A percentile compares a stretch with the other conserved stretches of the same genome.
phyloP scores from a whole-genome alignment of 352 stramenopile species.

The Phytophthora crassamura region DNA sequence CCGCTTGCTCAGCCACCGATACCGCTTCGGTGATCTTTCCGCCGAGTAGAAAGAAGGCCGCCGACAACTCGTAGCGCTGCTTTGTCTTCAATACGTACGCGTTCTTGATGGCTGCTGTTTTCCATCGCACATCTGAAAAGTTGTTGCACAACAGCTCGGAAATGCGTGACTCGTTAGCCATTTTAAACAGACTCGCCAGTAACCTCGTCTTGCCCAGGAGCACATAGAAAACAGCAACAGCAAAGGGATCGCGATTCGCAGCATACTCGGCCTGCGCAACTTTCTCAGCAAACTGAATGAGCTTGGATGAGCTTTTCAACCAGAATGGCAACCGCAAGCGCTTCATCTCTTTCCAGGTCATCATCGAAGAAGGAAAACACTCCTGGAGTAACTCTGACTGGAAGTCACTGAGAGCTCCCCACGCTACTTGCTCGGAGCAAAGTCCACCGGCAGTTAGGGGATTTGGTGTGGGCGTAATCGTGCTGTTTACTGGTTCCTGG shows the following conservation, averaged over 20 bases:
- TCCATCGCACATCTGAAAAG: slow-evolving; percentile 84
- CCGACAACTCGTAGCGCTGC: slow-evolving; percentile 79
- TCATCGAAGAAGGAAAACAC: slow-evolving; percentile 53
- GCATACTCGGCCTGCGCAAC: slow-evolving; percentile 82
- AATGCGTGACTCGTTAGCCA: slow-evolving; percentile 82
- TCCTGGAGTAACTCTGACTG: slow-evolving; percentile 76
- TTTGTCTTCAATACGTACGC: slow-evolving; percentile 90
- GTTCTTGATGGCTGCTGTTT: slow-evolving; percentile 91
- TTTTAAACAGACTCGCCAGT: slow-evolving; percentile 85
- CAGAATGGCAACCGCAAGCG: slow-evolving; percentile 80
- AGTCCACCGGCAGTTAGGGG: slow-evolving; percentile 39
- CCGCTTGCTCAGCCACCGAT: slow-evolving; percentile 75
- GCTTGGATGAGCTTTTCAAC: slow-evolving; percentile 63
- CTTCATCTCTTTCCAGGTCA: slow-evolving; percentile 77
- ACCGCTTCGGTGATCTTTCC: slow-evolving; percentile 81
- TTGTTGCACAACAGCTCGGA: slow-evolving; percentile 82
- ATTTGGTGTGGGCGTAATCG: neutral
- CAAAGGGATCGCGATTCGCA: slow-evolving; percentile 79
- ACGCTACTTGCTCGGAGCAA: slow-evolving; percentile 83
- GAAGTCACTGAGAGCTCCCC: slow-evolving; percentile 71
- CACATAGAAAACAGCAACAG: slow-evolving; percentile 87
- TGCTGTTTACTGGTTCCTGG: slow-evolving; percentile 11
- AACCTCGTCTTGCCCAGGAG: slow-evolving; percentile 85
- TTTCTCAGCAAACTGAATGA: slow-evolving; percentile 72
- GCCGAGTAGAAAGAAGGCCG: slow-evolving; percentile 85